Conservation (phyloP, 2,329 filamentous ascomycete genomes). For the Claviceps spartinae region DNA sequence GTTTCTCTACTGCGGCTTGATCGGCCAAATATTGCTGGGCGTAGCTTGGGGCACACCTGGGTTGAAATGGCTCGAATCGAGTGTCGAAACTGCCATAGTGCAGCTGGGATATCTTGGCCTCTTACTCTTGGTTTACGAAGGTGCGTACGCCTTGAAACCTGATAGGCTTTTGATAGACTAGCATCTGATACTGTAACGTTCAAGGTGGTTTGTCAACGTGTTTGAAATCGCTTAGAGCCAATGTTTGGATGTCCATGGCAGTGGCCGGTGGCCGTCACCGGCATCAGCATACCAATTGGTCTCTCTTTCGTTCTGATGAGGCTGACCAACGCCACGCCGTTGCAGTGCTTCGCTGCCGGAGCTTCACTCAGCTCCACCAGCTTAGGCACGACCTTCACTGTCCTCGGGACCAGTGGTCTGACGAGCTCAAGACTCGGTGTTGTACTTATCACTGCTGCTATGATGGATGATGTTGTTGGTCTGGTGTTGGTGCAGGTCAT, state of each 20-base stretch:
- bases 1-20: conserved; percentile 52
- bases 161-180: no score
- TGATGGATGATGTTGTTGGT: conserved; percentile 71
- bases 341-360: conserved; percentile 60
- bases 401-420: conserved; percentile 30
- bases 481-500: conserved; percentile 68
- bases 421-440: conserved; percentile 35
- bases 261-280: conserved; percentile 57
- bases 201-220: conserved; percentile 38
- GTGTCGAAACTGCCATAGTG: conserved; percentile 41
- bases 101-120: conserved; percentile 61
- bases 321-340: conserved; percentile 33
- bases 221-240: conserved; percentile 34
- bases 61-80: conserved; percentile 39
- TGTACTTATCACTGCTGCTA: conserved; percentile 58
- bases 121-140: conserved; percentile 60
- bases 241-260: conserved; percentile 42
- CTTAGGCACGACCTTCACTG: conserved; percentile 55
- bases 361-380: conserved; percentile 63
- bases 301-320: conserved; percentile 47
- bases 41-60: conserved; percentile 58
- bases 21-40: conserved; percentile 59
- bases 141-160: conserved; percentile 16
- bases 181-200: background rate
- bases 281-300: conserved; percentile 48